Evolutionary conservation across 192 early-diverging fungal species (phyloP), one percentile per base, ranked within the genome.

Genomic region (Geranomyces michiganensis): DNA sequence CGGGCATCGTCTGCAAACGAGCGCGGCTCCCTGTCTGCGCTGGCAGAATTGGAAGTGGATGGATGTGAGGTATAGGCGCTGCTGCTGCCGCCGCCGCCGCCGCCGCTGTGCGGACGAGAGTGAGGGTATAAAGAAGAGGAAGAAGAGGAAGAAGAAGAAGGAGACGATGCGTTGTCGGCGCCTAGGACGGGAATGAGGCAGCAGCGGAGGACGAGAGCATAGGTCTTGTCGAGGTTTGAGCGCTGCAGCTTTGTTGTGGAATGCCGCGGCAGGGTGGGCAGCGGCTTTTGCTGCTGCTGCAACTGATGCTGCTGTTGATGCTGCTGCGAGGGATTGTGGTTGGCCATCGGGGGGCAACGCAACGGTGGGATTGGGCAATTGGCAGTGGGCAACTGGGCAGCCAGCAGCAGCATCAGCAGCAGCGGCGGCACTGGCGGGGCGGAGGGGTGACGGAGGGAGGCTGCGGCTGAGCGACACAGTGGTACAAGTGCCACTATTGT

Each of bases 161-260:
- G 46, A 8, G 66, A 10, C n/a, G 41, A 29, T 27, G 53, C 63
- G 19, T 22, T 51, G 15, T 36, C 48, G 44, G 65, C 41, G 12
- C 55, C 72, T 1, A 76, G 65, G n/a, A 68, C 67, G 6, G 74
- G 68, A 15, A 64, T 22, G 15, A 76, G 24, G 36, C 63, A 67
- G 44, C 68, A 70, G 3, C 74, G 74, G 1, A 76, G 68, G 13
- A 60, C 62, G 8, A 32, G 56, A 6, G 32, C 10, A 56, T 70
- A 76, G 15, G 72, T 55, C 43, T 69, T n/a, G 51, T 53, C 24
- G 51, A 53, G 51, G 51, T 26, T 22, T 53, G 61, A n/a, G 67
- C 51, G 51, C 51, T 53, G 51, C n/a, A 53, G n/a, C n/a, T 24
- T n/a, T n/a, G 51, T 53, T 53, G 51, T 53, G 3, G 51, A 53